Percentiles rank a stretch among this genome's conserved stretches.
Evolutionary conservation across 257 asterid genomes (phyloP).

Genomic region (Nicotiana sylvestris): DNA sequence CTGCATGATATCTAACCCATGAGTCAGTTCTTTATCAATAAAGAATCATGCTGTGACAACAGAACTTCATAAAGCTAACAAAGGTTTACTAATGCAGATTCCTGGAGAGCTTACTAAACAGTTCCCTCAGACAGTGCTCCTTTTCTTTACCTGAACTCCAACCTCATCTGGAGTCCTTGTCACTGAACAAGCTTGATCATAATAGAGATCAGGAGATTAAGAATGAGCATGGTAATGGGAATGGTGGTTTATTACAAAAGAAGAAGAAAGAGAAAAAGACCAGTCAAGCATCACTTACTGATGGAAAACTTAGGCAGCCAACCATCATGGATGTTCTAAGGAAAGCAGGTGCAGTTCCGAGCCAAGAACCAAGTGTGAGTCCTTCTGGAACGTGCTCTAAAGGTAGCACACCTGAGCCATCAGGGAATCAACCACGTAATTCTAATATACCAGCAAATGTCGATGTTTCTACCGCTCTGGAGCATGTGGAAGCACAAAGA

Average conservation of each 20-base stretch:
- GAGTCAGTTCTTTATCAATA: background rate
- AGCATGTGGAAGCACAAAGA: slow-evolving; percentile 58
- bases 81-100: slow-evolving; percentile 43
- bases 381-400: slow-evolving; percentile 31
- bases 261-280: slow-evolving; percentile 40
- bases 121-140: slow-evolving; percentile 49
- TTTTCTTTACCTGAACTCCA: slow-evolving; percentile 60
- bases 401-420: slow-evolving; percentile 32
- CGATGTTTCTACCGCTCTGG: slow-evolving; percentile 49
- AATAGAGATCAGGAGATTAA: slow-evolving; percentile 48
- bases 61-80: slow-evolving; percentile 21
- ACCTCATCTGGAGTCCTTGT: slow-evolving; percentile 43
- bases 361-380: slow-evolving; percentile 47
- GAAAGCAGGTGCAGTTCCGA: slow-evolving; percentile 52
- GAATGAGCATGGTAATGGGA: slow-evolving; percentile 41
- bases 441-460: slow-evolving; percentile 26
- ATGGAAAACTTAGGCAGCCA: slow-evolving; percentile 64
- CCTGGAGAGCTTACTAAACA: slow-evolving; percentile 64
- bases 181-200: slow-evolving; percentile 34
- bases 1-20: background rate
- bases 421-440: slow-evolving; percentile 34
- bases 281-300: slow-evolving; percentile 37
- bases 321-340: slow-evolving; percentile 53
- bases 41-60: slow-evolving; percentile 15
- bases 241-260: slow-evolving; percentile 33